These are phyloP conservation scores for Saccharomyces hybrid DNA, from an alignment of 1,139 yeast species.

Conservation along the genomic window DNA sequence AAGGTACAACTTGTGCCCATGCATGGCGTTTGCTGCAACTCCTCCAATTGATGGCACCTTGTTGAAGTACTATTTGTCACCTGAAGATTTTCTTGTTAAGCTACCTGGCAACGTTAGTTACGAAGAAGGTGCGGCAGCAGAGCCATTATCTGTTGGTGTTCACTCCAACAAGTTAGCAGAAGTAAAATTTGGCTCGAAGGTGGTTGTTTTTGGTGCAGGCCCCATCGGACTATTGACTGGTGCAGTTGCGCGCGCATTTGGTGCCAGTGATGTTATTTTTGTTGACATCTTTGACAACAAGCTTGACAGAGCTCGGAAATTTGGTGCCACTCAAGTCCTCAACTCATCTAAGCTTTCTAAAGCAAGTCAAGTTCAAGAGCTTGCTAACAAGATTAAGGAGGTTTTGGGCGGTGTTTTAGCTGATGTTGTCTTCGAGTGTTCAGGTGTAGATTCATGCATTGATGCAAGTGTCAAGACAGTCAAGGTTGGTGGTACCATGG, in stretches of 20 bases:
- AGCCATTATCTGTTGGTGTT: neutral
- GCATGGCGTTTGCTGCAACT: neutral
- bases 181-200: too few species aligned
- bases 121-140: neutral
- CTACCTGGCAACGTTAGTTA: neutral
- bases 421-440: slow-evolving; percentile 58
- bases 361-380: too few species aligned
- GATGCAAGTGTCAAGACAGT: slow-evolving; percentile 53
- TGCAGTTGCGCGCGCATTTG: neutral
- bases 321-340: neutral
- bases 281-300: neutral
- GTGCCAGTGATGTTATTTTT: neutral
- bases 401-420: slow-evolving; percentile 43
- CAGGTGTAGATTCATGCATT: slow-evolving; percentile 67
- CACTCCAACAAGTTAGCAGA: too few species aligned
- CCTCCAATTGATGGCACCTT: neutral
- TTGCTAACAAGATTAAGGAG: too few species aligned
- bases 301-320: neutral
- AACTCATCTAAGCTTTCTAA: too few species aligned
- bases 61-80: neutral
- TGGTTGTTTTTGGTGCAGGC: neutral
- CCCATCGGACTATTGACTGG: neutral
- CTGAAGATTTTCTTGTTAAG: neutral
- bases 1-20: neutral
- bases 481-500: slow-evolving; percentile 56